Evolutionary conservation across 2,329 filamentous ascomycete genomes (phyloP).

Genomic region (Colletotrichum musae): DNA sequence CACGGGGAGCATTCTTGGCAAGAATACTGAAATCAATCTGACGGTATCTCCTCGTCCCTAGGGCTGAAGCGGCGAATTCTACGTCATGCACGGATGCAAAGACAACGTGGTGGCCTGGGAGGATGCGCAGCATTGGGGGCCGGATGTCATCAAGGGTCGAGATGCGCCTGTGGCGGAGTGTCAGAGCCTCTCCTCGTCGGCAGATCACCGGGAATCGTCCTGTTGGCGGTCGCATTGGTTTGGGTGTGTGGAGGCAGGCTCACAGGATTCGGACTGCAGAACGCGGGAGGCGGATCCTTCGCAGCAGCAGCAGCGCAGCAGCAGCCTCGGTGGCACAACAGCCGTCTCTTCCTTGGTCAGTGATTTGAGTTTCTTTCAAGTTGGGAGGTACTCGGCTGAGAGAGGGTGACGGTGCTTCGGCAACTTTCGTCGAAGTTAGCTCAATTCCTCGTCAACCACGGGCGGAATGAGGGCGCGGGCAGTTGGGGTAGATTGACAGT

Average conservation of each 20-base stretch:
- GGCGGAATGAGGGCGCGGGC: constrained; percentile 3
- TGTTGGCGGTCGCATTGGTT: background rate
- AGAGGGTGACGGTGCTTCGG: too few species aligned
- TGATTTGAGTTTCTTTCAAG: too few species aligned
- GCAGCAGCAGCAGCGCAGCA: background rate
- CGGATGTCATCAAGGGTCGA: background rate
- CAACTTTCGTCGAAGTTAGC: too few species aligned
- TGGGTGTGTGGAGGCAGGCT: background rate
- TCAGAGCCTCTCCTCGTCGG: background rate
- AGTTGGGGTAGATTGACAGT: background rate
- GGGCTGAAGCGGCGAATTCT: background rate
- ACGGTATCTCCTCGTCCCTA: background rate
- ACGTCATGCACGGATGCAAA: constrained; percentile 18
- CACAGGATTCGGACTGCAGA: constrained; percentile 10
- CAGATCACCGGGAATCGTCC: constrained; percentile 13
- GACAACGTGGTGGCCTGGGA: constrained; percentile 8
- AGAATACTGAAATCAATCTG: background rate
- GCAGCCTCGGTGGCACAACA: too few species aligned
- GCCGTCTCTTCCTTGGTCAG: too few species aligned
- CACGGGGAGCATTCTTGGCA: background rate
- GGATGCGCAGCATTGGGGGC: constrained; percentile 26
- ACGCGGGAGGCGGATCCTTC: constrained; percentile 4
- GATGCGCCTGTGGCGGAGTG: background rate
- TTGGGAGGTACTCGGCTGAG: too few species aligned
- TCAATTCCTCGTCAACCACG: too few species aligned